phyloP scores from a whole-genome alignment of 306 rosid genomes.

The Astragalus glycyphyllos region DNA sequence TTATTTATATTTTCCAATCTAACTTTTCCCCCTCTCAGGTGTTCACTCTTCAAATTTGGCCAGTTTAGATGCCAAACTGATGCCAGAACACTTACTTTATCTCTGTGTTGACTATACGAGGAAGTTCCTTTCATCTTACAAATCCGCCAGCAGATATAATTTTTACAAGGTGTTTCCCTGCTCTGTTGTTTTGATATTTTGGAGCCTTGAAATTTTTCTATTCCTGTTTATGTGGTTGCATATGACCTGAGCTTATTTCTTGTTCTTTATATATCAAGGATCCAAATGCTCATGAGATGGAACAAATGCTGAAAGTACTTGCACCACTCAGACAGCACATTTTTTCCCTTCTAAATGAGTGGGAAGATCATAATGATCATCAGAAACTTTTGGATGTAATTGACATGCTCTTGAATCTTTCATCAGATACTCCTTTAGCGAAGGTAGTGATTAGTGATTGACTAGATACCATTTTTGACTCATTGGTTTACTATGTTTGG shows the following conservation, averaged over 20 bases:
- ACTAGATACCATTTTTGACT: conserved; percentile 5
- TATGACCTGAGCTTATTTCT: conserved; percentile 35
- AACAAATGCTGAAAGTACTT: conserved; percentile 70
- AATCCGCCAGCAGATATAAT: conserved; percentile 58
- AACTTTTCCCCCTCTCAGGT: conserved; percentile 49
- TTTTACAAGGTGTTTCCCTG: conserved; percentile 75
- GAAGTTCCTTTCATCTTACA: conserved; percentile 54
- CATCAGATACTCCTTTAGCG: conserved; percentile 68
- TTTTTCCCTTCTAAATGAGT: conserved; percentile 54
- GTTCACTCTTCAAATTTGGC: conserved; percentile 53
- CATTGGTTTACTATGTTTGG: neutral
- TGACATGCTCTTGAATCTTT: conserved; percentile 73
- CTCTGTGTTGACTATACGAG: conserved; percentile 72
- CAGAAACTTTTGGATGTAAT: conserved; percentile 62
- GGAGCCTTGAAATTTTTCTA: neutral
- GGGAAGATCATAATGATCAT: conserved; percentile 71
- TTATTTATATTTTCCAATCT: neutral
- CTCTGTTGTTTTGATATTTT: conserved; percentile 7
- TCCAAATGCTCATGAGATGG: conserved; percentile 78
- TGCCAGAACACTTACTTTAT: conserved; percentile 79
- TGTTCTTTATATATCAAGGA: conserved; percentile 56
- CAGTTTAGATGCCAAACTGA: conserved; percentile 68
- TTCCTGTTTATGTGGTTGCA: neutral
- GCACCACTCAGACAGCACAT: conserved; percentile 62
- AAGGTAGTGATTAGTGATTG: conserved; percentile 59